Base-by-base conservation (phyloP, 1,284 basidiomycete species). In the Boletus sp. region DNA sequence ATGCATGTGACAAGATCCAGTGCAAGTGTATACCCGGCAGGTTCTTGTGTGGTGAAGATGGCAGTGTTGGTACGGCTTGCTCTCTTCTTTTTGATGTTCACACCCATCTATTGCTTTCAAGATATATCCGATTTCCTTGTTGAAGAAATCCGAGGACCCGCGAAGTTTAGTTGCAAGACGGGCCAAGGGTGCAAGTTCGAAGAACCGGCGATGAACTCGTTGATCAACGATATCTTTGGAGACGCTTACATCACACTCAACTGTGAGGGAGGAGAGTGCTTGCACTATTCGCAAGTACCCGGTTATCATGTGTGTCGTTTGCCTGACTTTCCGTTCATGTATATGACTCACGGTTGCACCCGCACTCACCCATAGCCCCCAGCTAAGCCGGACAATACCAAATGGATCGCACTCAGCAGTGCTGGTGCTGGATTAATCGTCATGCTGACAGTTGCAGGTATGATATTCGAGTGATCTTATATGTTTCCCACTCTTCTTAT, bases 1-100 rank as follows among this genome's bases (percentile, higher is more conserved):
- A 94, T 66, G 72, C 73, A 1, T 97, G 94, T 65, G 77, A 89
- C 42, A 81, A 84, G 56, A 86, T 98, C 48, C 77, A 86, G 58
- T 98, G 95, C 70, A 83, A 81, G 49, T 99, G 95, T 65, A 84
- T 99, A 10, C 91, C 94, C 0, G 92, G 81, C 3, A 75, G 90
- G 39, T 98, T 98, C 76, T 81, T 99, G 5, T 99, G 95, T 60
- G 95, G 95, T 10, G 93, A 99, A 66, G 81, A 91, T 43, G 95
- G 94, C 12, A 95, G 91, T 61, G 84, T 99, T 52, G 90, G 91
- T 93, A 55, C 57, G 88, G 77, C 19, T 7, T 26, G 10, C 17
- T 23, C 1, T 36, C 23, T 32, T 42, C 22, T 8, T 53, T 30
- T 8, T 12, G 27, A 20, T 16, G 13, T 20, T 48, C 27, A 9